Evolutionary conservation across 2,329 filamentous ascomycete genomes (phyloP), one percentile per base, ranked within the genome.

Genomic region (Talaromyces sp.): DNA sequence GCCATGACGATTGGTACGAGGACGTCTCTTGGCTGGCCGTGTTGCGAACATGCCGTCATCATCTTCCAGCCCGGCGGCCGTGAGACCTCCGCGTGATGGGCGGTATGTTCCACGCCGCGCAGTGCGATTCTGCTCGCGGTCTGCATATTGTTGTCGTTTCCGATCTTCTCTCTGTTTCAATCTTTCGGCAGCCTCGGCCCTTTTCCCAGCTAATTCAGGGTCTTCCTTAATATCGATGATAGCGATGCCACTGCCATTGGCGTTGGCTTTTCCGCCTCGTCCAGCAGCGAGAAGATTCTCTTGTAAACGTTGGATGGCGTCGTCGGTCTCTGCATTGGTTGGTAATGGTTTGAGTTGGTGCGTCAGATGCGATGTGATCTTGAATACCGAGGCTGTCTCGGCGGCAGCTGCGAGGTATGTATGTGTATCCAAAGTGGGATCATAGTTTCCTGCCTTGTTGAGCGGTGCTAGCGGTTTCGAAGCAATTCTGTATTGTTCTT

Each of bases 361-460:
- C 11, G 86, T 88, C 64, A 88, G 77, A 67, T 88, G 86, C 66
- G 86, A 84, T 11, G 85, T 84, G 57, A 88, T 77, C 65, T 85
- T 82, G 69, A 88, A 81, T 25, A 87, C 79, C 40, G 81, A 80
- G 1, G 83, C 82, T 14, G 81, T 79, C 67, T 85, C 82, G 52
- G 84, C 79, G 0, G 86, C 84, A 5, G 84, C 84, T 33, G 82
- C 83, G 21, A 89, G 79, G 70, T 88, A 89, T 58, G 85, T 87
- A 67, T 86, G 86, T 14, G 85, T 82, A 68, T 89, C 86, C 63
- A 85, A 79, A 60, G 79, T 79, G 2, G 79, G 75, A 48, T 85
- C 79, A 69, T 85, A 85, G 57, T 82, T 76, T 65, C 69, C 71
- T 28, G 82, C 79, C 66, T 77, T 73, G 69, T 84, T 81, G 35